Evolutionary conservation across 2,329 filamentous ascomycete genomes (phyloP), one percentile per base, ranked within the genome.

Genomic region (Claviceps capensis): DNA sequence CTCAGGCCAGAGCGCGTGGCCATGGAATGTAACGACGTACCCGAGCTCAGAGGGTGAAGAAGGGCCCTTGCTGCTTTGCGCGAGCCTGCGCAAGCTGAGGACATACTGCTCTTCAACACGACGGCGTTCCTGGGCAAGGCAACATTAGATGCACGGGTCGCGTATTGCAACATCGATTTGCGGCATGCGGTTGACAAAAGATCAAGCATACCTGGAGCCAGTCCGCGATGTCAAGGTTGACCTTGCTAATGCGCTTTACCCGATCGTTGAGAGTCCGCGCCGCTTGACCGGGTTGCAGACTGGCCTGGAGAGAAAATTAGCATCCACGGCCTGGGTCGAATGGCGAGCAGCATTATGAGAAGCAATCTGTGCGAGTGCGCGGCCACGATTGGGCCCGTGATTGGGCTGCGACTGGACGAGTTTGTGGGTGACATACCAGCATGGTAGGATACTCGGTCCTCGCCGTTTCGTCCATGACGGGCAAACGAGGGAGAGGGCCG

Each of bases 171-270:
- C 13, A 30, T 4, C 23, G 16, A 40, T 17, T 14, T n/a, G 36
- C 26, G 46, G 19, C 26, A 47, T 45, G 47, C 36, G 11, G 40
- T 22, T 8, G 23, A 17, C 17, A 11, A n/a, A 8, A 5, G 11
- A 23, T 11, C 19, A 17, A 48, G 55, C 70, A 69, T 81, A 95
- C 90, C 83, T 91, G 86, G 56, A 98, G 78, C 88, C 91, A 98
- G 71, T 97, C 91, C 67, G 91, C 91, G 63, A 98, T 88, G 65
- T 96, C 88, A 60, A 75, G 71, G 69, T 98, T 96, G 71, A 95
- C 73, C 67, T 84, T 88, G 62, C 79, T 80, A 65, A 97, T 91
- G 69, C 88, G 81, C 69, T 86, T 86, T 60, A 97, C 80, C 63
- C 93, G 87, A 61, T 96, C 90, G 68, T 84, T 86, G 61, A 97